These are phyloP conservation scores for Sclerotinia minor DNA, from an alignment of 2,329 filamentous ascomycete species.

Conservation along the genomic window DNA sequence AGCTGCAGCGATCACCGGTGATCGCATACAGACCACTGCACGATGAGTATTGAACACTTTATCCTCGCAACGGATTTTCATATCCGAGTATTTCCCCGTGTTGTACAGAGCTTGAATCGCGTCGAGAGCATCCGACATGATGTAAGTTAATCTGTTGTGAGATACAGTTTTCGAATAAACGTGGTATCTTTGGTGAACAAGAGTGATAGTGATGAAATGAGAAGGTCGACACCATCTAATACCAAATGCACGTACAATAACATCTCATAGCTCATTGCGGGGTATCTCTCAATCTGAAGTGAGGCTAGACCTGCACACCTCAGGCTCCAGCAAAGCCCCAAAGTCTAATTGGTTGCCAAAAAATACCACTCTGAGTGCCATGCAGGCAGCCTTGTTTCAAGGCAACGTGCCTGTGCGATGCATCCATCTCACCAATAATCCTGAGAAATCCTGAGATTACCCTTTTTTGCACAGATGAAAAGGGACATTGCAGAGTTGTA, in stretches of 20 bases:
- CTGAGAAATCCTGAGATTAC: too few species aligned
- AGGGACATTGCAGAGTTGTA: too few species aligned
- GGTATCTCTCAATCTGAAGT: neutral
- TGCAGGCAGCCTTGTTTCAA: neutral
- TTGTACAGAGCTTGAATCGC: conserved; percentile 19
- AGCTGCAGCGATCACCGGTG: conserved; percentile 30
- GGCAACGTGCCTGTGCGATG: neutral
- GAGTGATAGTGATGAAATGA: neutral
- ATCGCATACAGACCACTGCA: conserved; percentile 31
- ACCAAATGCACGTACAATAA: neutral
- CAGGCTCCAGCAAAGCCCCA: neutral
- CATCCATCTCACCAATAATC: neutral
- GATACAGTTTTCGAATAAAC: neutral
- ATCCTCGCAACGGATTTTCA: conserved; percentile 30
- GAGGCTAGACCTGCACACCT: neutral
- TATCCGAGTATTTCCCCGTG: conserved; percentile 30
- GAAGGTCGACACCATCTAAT: neutral
- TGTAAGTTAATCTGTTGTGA: too few species aligned
- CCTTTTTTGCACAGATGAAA: too few species aligned
- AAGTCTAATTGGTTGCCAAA: neutral
- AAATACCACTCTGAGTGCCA: neutral
- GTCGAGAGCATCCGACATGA: conserved; percentile 1
- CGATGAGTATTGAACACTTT: conserved; percentile 30
- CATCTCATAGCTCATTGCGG: neutral
- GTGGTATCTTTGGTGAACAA: neutral